Percentiles rank a stretch among this genome's conserved stretches.
Conservation (phyloP, 192 early-diverging fungal genomes). For the Coemansia sp. region DNA sequence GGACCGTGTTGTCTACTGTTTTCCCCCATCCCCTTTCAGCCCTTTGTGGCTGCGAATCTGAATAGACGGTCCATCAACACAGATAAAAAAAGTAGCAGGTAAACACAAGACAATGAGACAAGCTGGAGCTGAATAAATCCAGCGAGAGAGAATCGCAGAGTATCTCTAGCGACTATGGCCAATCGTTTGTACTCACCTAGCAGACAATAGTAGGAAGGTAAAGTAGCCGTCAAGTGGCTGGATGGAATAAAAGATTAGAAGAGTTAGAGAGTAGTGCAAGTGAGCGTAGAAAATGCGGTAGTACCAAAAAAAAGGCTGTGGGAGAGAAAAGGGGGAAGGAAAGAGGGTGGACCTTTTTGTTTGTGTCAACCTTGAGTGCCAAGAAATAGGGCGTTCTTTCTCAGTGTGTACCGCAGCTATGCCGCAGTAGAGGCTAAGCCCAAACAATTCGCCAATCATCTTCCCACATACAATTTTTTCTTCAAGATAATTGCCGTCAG, state of each 20-base stretch:
- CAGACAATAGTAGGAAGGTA: not conserved
- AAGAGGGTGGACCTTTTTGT: not conserved
- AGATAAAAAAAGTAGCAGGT: not conserved
- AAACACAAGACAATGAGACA: not conserved
- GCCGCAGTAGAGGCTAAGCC: not conserved
- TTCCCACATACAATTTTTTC: not conserved
- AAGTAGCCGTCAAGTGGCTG: not conserved
- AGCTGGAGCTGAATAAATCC: not conserved
- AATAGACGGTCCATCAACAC: not conserved
- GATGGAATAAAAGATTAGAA: not conserved
- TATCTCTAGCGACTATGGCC: not conserved
- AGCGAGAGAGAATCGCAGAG: not conserved
- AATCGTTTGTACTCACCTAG: not conserved
- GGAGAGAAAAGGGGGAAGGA: not conserved
- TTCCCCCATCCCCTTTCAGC: not conserved
- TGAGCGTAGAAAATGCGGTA: too few relatives aligned
- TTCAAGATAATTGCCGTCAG: slow-evolving; percentile 3
- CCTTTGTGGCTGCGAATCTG: not conserved
- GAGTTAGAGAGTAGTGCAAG: not conserved
- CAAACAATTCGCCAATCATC: slow-evolving; percentile 6
- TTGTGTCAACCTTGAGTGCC: not conserved
- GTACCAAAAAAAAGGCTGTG: not conserved
- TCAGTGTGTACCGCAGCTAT: not conserved
- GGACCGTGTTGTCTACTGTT: not conserved
- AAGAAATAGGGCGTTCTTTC: not conserved